Evolutionary conservation across 345 rosid species (phyloP), one percentile per base, ranked within the genome.

Genomic region (Garcia nutans): DNA sequence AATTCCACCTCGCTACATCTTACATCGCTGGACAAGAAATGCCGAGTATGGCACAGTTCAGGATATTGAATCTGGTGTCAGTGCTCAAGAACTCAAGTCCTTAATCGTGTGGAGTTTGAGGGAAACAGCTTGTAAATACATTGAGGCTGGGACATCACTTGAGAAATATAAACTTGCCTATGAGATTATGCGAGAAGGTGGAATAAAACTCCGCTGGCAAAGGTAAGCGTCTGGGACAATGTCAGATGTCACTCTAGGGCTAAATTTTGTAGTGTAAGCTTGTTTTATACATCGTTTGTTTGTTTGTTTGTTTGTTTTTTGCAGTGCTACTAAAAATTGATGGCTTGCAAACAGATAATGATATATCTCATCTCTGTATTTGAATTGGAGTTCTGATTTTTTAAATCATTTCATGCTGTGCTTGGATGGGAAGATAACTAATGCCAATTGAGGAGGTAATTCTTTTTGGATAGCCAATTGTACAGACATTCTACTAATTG

Each of bases 91-190:
- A 68, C 86, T 88, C 0, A 89, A 86, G 86, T 81, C 92, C 19
- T 76, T 87, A 82, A 90, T 94, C 91, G 80, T 75, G 61, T 94
- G 97, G 98, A 94, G 98, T 84, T 83, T 94, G 79, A 89, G 97
- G 66, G 97, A 94, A 78, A 83, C 96, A 77, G 95, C 95, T 31
- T 82, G 92, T 73, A 90, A 86, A 87, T 94, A 87, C 74, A 77
- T 91, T 75, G 97, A 92, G 80, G 86, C 85, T 45, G 97, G 97
- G 23, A 72, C 89, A 58, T 89, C 95, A 41, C 77, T 90, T 62
- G 98, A 87, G 69, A 91, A 88, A 72, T 91, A 89, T 86, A 94
- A 89, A 78, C 86, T 91, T 78, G 97, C 97, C 20, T 83, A 85
- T 82, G 95, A 94, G 83, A 89, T 89, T 49, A 80, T 92, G 89